Evolutionary conservation across 345 rosid genomes (phyloP), one percentile per base, ranked within the genome.

Genomic region (Gossypium thurberi): DNA sequence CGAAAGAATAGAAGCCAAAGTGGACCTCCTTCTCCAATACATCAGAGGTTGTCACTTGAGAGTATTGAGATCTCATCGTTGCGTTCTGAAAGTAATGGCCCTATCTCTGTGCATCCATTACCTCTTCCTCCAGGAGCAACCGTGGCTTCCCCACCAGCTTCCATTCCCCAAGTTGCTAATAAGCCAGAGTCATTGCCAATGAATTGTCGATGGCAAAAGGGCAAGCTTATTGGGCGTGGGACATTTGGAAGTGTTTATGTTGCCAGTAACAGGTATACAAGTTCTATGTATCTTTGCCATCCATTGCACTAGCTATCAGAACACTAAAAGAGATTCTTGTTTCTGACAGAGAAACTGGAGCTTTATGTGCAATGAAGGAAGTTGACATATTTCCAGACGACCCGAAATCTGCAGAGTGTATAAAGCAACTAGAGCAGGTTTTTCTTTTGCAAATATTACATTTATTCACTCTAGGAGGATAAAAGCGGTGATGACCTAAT

Each of bases 141-240:
- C 53, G 42, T 77, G 42, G 78, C 84, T 61, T 80, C 91, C 56
- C 51, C 82, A 12, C 70, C 89, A 73, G 20, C 84, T 70, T 61
- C 84, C 26, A 59, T 75, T 78, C 73, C 82, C 21, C 89, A 82
- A 50, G 74, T 75, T 79, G 56, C 83, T 23, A 62, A 73, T 37
- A 92, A 84, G 79, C 55, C 77, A 42, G 97, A 91, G 71, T 48
- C 81, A 0, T 65, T 81, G 28, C 84, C 82, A 0, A 81, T 86
- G 83, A 90, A 87, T 74, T 75, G 83, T 55, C 87, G 81, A 66
- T 95, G 99, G 99, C 84, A 85, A 80, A 95, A 92, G 61, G 99
- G 99, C 72, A 95, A 87, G 84, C 90, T 90, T 17, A 92, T 95
- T 77, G 98, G 99, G 52, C 98, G 99, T 71, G 99, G 99, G 57